A percentile compares a stretch with the other conserved stretches of the same genome.
These are phyloP conservation scores for Ogataea pilisensis DNA, from an alignment of 805 yeast genomes.

Conservation along the genomic window DNA sequence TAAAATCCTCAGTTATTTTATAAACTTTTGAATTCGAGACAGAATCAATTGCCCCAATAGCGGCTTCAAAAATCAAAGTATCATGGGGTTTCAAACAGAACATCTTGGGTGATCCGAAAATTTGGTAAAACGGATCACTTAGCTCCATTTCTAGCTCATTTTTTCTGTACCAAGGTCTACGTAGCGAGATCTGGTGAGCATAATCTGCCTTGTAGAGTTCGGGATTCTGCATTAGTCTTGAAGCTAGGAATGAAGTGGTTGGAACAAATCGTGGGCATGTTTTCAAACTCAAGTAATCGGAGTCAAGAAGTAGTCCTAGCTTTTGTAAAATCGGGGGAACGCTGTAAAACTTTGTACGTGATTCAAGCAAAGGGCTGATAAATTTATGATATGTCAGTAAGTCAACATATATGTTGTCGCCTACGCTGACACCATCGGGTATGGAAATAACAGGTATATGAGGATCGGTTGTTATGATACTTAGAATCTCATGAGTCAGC, in stretches of 20 bases:
- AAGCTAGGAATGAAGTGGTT: slow-evolving; percentile 23
- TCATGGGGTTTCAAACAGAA: slow-evolving; percentile 6
- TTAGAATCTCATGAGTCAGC: no score
- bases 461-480: no score
- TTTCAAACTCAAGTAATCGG: slow-evolving; percentile 19
- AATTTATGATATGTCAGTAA: slow-evolving; percentile 6
- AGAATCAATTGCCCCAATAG: slow-evolving; percentile 13
- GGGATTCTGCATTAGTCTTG: slow-evolving; percentile 35
- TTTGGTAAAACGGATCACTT: slow-evolving; percentile 28
- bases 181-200: slow-evolving; percentile 35
- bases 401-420: slow-evolving; percentile 5
- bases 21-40: slow-evolving; percentile 7
- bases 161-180: slow-evolving; percentile 37
- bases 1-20: slow-evolving; percentile 1
- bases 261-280: slow-evolving; percentile 8
- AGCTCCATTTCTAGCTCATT: slow-evolving; percentile 29
- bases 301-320: no score
- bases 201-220: slow-evolving; percentile 44
- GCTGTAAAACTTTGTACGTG: no score
- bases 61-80: slow-evolving; percentile 10
- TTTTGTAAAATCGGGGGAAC: no score
- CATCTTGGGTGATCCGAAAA: slow-evolving; percentile 19
- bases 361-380: slow-evolving; percentile 6
- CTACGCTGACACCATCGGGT: no score
- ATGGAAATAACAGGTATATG: no score